Evolutionary conservation across 192 early-diverging fungal genomes (phyloP).

Genomic region (Umbelopsis isabellina): DNA sequence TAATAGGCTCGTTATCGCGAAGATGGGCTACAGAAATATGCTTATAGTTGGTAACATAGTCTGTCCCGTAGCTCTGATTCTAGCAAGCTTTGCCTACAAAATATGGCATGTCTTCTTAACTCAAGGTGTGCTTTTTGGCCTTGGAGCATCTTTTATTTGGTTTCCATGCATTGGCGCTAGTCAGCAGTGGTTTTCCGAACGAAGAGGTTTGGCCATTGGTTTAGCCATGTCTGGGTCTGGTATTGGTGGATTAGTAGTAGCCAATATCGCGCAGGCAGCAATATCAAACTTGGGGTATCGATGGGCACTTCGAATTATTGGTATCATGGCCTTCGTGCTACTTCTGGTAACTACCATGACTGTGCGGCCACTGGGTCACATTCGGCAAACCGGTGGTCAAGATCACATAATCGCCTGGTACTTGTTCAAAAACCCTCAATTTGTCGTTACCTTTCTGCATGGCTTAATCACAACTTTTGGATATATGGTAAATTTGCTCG

Average conservation of each 20-base stretch:
- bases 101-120: constrained; percentile 78
- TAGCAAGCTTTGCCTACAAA: constrained; percentile 50
- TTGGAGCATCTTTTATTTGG: constrained; percentile 67
- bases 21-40: constrained; percentile 55
- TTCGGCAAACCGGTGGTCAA: constrained; percentile 24
- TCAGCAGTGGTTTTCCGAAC: constrained; percentile 71
- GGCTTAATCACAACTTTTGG: constrained; percentile 49
- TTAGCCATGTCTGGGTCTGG: constrained; percentile 76
- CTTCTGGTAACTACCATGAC: constrained; percentile 40
- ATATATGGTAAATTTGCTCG: constrained; percentile 36
- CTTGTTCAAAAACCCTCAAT: constrained; percentile 43
- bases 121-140: constrained; percentile 76
- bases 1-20: constrained; percentile 35
- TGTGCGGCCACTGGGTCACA: constrained; percentile 39
- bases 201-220: constrained; percentile 71
- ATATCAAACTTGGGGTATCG: constrained; percentile 58
- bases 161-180: constrained; percentile 68
- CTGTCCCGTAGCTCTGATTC: constrained; percentile 43
- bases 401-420: constrained; percentile 41
- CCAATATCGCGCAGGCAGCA: constrained; percentile 59
- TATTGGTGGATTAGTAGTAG: constrained; percentile 71
- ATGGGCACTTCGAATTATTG: constrained; percentile 67
- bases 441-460: constrained; percentile 34
- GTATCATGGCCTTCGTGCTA: constrained; percentile 59
- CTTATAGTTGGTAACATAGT: constrained; percentile 50